phyloP scores from a whole-genome alignment of 192 early-diverging fungal species.

The Backusella luteola region DNA sequence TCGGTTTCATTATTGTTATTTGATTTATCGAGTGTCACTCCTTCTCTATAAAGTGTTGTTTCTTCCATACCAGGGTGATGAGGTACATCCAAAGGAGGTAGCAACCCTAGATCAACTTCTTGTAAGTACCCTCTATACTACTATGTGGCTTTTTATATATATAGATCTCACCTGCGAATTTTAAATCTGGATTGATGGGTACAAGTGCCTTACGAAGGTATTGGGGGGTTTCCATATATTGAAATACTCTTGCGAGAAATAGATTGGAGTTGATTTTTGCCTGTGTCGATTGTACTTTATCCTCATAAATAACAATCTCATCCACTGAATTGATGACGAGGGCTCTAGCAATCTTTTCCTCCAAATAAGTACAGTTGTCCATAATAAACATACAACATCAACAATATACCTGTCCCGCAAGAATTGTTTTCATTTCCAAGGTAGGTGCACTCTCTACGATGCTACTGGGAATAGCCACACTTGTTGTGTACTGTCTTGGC shows the following conservation, averaged over 20 bases:
- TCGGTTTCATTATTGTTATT: slow-evolving; percentile 13
- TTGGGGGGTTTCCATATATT: slow-evolving; percentile 70
- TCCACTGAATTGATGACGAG: slow-evolving; percentile 61
- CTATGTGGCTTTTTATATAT: neutral
- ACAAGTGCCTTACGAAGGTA: slow-evolving; percentile 65
- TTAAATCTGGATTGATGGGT: slow-evolving; percentile 64
- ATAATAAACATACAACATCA: neutral
- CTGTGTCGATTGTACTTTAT: slow-evolving; percentile 37
- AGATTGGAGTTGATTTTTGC: slow-evolving; percentile 46
- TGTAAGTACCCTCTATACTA: neutral
- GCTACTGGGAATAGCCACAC: slow-evolving; percentile 63
- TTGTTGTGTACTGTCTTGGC: slow-evolving; percentile 56
- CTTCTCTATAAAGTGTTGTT: slow-evolving; percentile 57
- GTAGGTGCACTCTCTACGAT: slow-evolving; percentile 63
- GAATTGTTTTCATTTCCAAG: slow-evolving; percentile 63
- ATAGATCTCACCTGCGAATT: slow-evolving; percentile 47
- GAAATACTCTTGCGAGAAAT: slow-evolving; percentile 64
- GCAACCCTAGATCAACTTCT: slow-evolving; percentile 33
- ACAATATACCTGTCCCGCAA: slow-evolving; percentile 62
- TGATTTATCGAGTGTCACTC: slow-evolving; percentile 48
- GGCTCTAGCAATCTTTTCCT: slow-evolving; percentile 52
- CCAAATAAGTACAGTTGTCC: neutral
- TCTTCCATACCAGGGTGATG: slow-evolving; percentile 66
- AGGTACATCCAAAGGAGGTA: slow-evolving; percentile 66
- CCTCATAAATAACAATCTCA: slow-evolving; percentile 64